phyloP scores from a whole-genome alignment of 2,329 filamentous ascomycete genomes.

The Cladosporium phlei region DNA sequence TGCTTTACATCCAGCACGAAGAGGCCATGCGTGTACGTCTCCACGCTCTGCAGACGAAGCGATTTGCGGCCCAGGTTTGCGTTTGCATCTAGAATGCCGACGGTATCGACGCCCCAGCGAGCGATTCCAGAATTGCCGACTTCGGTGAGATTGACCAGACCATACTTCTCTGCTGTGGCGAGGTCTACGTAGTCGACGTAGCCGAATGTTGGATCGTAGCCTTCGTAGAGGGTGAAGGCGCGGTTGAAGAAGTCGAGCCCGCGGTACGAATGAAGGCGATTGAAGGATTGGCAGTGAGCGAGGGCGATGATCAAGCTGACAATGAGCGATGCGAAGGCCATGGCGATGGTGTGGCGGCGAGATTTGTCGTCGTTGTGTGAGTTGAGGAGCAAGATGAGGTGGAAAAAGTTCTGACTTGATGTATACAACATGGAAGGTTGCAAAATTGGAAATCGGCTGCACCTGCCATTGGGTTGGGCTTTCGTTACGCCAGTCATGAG shows the following conservation, averaged over 20 bases:
- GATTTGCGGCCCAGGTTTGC: slow-evolving; percentile 36
- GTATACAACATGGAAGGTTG: no score
- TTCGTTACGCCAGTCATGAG: no score
- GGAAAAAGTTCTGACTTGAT: no score
- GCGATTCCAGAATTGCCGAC: slow-evolving; percentile 16
- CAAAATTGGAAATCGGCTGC: no score
- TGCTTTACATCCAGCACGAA: slow-evolving; percentile 47
- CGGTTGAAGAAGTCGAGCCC: slow-evolving; percentile 30
- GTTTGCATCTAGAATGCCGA: slow-evolving; percentile 29
- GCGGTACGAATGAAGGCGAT: slow-evolving; percentile 42
- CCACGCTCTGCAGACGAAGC: slow-evolving; percentile 44
- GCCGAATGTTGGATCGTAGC: slow-evolving; percentile 25
- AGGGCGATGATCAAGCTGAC: background rate
- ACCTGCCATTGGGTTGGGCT: no score
- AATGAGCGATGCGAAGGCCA: background rate
- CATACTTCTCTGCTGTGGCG: slow-evolving; percentile 27
- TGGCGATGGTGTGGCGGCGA: no score
- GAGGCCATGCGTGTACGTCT: slow-evolving; percentile 43
- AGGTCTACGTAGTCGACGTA: slow-evolving; percentile 38
- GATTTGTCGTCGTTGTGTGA: no score
- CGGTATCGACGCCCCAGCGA: slow-evolving; percentile 24
- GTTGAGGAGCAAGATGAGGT: no score
- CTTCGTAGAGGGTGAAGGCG: slow-evolving; percentile 12
- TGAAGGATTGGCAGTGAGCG: slow-evolving; percentile 7
- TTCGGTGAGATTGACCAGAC: slow-evolving; percentile 23